Evolutionary conservation across 116 monocot genomes (phyloP).

Genomic region (Zostera marina): DNA sequence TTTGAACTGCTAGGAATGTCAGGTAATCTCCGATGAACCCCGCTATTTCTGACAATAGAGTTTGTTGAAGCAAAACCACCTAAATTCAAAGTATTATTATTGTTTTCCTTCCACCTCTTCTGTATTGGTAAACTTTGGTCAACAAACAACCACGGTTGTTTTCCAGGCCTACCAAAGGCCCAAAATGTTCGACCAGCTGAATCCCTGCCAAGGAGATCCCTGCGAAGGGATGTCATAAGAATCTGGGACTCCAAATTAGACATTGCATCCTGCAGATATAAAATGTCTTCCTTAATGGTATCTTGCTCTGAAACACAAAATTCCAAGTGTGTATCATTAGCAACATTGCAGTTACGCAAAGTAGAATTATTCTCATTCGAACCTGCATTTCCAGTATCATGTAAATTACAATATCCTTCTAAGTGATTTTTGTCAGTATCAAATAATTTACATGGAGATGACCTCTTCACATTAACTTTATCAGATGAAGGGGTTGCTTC

Average conservation of each 20-base stretch:
- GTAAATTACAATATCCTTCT: background rate
- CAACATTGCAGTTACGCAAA: slow-evolving; percentile 2
- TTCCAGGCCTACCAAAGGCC: slow-evolving; percentile 56
- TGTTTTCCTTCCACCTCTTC: slow-evolving; percentile 1
- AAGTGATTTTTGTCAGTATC: slow-evolving; percentile 8
- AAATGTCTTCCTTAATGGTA: slow-evolving; percentile 56
- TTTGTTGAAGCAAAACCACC: background rate
- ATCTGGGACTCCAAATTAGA: slow-evolving; percentile 49
- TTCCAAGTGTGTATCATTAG: slow-evolving; percentile 12
- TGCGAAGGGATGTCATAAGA: slow-evolving; percentile 51
- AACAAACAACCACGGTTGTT: slow-evolving; percentile 60
- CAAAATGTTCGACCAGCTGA: slow-evolving; percentile 72
- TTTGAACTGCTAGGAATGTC: background rate
- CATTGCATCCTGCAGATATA: slow-evolving; percentile 48
- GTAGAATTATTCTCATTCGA: slow-evolving; percentile 6
- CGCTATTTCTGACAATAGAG: background rate
- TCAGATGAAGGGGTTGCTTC: slow-evolving; percentile 1
- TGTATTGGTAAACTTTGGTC: slow-evolving; percentile 28
- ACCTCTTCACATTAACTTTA: slow-evolving; percentile 5
- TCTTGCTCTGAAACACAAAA: slow-evolving; percentile 23
- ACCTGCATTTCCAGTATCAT: slow-evolving; percentile 4
- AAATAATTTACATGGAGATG: background rate
- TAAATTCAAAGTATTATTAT: background rate
- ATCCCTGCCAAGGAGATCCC: slow-evolving; percentile 84
- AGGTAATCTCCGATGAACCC: background rate